These are phyloP conservation scores for Yamadazyma taylorii DNA, from an alignment of 1,139 yeast species.

Conservation along the genomic window DNA sequence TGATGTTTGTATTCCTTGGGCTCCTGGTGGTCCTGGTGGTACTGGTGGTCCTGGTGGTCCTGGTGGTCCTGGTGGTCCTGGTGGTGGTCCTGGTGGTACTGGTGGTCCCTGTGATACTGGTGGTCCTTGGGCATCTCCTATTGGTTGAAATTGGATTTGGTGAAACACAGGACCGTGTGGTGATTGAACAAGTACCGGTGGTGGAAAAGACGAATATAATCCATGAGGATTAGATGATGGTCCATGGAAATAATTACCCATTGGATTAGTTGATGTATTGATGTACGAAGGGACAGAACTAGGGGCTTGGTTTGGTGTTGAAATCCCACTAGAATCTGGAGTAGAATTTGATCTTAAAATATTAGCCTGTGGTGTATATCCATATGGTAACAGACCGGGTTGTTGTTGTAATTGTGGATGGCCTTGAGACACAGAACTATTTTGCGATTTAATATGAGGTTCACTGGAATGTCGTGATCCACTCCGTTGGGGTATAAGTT, in stretches of 20 bases:
- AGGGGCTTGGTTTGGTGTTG: constrained; percentile 1
- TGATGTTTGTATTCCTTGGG: too few relatives aligned
- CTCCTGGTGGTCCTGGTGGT: too few relatives aligned
- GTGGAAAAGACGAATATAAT: background rate
- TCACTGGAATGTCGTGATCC: constrained; percentile 1
- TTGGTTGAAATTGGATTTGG: constrained; percentile 1
- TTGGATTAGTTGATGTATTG: background rate
- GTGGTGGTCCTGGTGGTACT: too few relatives aligned
- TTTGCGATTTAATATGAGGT: constrained; percentile 1
- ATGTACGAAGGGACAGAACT: constrained; percentile 1
- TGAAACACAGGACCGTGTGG: constrained; percentile 2
- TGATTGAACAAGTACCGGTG: background rate
- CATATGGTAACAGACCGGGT: background rate
- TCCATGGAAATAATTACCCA: background rate
- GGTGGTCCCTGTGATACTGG: background rate
- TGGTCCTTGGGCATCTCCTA: background rate
- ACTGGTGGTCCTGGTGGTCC: background rate
- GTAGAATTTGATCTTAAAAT: background rate
- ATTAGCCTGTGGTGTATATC: background rate
- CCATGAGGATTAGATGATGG: constrained; percentile 1
- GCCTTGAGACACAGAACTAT: background rate
- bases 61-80: too few relatives aligned
- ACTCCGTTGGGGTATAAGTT: background rate
- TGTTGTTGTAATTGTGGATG: background rate
- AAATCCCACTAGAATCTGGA: background rate